phyloP scores from a whole-genome alignment of 495 filamentous ascomycete genomes.

The Penicillium nucicola region DNA sequence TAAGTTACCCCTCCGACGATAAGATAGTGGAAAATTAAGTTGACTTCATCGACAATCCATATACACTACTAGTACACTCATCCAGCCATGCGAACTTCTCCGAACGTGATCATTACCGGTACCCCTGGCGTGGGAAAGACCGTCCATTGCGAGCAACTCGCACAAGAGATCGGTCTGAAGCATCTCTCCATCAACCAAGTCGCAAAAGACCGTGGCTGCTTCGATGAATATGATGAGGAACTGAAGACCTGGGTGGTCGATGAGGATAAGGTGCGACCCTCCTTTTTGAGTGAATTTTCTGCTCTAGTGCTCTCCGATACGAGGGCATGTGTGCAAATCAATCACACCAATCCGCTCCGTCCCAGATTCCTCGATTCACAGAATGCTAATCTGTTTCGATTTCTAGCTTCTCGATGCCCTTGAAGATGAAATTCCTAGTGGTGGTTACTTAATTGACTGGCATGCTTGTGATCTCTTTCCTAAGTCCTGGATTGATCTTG shows the following conservation, averaged over 20 bases:
- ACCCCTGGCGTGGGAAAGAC: conserved; percentile 96
- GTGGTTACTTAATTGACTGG: conserved; percentile 95
- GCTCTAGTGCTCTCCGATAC: not conserved
- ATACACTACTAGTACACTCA: not conserved
- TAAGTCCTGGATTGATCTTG: conserved; percentile 89
- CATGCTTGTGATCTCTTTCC: conserved; percentile 97
- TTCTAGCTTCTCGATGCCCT: conserved; percentile 80
- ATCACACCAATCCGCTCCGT: no score
- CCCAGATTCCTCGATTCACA: no score
- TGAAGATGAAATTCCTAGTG: conserved; percentile 73
- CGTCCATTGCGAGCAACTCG: conserved; percentile 76
- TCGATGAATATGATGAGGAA: conserved; percentile 82
- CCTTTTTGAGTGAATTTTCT: not conserved
- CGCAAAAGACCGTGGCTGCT: conserved; percentile 78
- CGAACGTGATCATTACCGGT: conserved; percentile 93
- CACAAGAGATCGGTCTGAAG: conserved; percentile 67
- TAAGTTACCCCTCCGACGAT: conserved; percentile 11
- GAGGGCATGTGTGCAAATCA: not conserved
- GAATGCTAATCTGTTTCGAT: conserved; percentile 9
- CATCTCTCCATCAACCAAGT: conserved; percentile 88
- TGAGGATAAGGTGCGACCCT: conserved; percentile 82
- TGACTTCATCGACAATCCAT: conserved; percentile 12
- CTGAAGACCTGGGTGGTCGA: conserved; percentile 89
- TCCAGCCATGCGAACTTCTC: conserved; percentile 52
- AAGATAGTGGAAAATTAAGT: conserved; percentile 24